Evolutionary conservation across 208 protist species (phyloP).

Genomic region (Acanthamoeba rhysodes): DNA sequence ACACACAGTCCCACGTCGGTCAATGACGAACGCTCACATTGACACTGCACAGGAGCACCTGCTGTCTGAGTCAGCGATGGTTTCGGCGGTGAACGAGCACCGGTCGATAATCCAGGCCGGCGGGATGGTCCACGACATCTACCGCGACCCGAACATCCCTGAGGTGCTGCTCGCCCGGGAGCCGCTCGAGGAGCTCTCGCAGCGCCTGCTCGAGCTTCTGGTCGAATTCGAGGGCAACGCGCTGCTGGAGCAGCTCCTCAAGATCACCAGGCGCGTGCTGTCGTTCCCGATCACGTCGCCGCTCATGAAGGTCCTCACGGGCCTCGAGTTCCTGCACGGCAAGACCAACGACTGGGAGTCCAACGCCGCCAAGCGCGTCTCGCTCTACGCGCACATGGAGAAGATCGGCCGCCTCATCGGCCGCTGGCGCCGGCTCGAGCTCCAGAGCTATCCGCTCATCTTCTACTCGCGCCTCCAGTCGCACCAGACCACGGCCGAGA

Average conservation of each 20-base stretch:
- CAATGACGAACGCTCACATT: not conserved
- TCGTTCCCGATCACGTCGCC: slow-evolving; percentile 91
- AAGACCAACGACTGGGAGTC: slow-evolving; percentile 98
- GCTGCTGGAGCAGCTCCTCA: slow-evolving; percentile 92
- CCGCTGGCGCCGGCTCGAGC: slow-evolving; percentile 97
- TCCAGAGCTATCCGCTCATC: slow-evolving; percentile 95
- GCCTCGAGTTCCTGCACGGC: slow-evolving; percentile 96
- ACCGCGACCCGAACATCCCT: slow-evolving; percentile 68
- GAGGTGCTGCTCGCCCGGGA: slow-evolving; percentile 61
- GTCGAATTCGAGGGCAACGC: slow-evolving; percentile 94
- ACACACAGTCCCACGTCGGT: too few species aligned
- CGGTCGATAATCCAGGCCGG: slow-evolving; percentile 30
- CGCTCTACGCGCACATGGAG: slow-evolving; percentile 90
- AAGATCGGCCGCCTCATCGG: slow-evolving; percentile 95
- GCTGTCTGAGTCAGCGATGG: slow-evolving; percentile 36
- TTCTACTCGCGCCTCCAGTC: slow-evolving; percentile 77
- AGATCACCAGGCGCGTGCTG: slow-evolving; percentile 93
- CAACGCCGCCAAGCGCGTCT: slow-evolving; percentile 92
- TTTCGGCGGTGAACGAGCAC: slow-evolving; percentile 40
- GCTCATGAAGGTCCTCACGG: slow-evolving; percentile 92
- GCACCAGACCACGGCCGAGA: slow-evolving; percentile 69
- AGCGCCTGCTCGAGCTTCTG: slow-evolving; percentile 90
- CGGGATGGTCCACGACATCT: slow-evolving; percentile 73
- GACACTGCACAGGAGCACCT: not conserved
- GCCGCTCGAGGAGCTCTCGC: slow-evolving; percentile 68